Evolutionary conservation across 1,139 yeast species (phyloP).

Genomic region (Scheffersomyces stambukii): DNA sequence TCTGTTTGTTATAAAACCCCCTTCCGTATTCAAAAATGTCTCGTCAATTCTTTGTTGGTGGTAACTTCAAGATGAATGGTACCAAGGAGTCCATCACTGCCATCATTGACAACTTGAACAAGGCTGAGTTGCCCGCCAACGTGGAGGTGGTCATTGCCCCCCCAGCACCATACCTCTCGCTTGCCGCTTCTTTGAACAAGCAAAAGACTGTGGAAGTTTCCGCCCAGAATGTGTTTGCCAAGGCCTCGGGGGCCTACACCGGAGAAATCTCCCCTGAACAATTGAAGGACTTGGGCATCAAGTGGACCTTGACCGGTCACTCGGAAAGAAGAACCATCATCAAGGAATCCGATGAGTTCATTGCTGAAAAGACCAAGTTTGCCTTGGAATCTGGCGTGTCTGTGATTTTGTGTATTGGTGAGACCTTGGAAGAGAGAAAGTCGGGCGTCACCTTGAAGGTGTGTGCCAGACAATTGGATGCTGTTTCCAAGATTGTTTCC

Average conservation of each 20-base stretch:
- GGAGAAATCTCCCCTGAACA: constrained; percentile 93
- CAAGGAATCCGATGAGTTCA: constrained; percentile 84
- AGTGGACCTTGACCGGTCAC: constrained; percentile 97
- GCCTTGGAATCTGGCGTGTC: constrained; percentile 85
- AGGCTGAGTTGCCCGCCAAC: constrained; percentile 66
- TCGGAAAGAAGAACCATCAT: constrained; percentile 96
- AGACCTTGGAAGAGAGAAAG: constrained; percentile 93
- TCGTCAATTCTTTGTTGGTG: constrained; percentile 96
- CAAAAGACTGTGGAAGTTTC: constrained; percentile 73
- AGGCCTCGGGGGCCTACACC: constrained; percentile 94
- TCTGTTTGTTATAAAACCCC: constrained; percentile 1
- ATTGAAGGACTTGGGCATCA: constrained; percentile 87
- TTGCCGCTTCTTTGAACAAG: constrained; percentile 66
- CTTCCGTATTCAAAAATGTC: constrained; percentile 43
- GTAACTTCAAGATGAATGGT: constrained; percentile 99
- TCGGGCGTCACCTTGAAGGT: constrained; percentile 82
- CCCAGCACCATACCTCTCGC: constrained; percentile 86
- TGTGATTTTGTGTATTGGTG: constrained; percentile 96
- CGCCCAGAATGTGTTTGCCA: constrained; percentile 87
- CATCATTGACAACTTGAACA: constrained; percentile 80
- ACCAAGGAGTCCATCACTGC: constrained; percentile 77
- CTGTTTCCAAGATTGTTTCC: constrained; percentile 74
- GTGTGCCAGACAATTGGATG: constrained; percentile 85
- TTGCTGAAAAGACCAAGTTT: constrained; percentile 92
- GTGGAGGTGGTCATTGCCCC: constrained; percentile 94